Evolutionary conservation across 2,329 filamentous ascomycete species (phyloP), one percentile per base, ranked within the genome.

Genomic region (Colletotrichum sp.): DNA sequence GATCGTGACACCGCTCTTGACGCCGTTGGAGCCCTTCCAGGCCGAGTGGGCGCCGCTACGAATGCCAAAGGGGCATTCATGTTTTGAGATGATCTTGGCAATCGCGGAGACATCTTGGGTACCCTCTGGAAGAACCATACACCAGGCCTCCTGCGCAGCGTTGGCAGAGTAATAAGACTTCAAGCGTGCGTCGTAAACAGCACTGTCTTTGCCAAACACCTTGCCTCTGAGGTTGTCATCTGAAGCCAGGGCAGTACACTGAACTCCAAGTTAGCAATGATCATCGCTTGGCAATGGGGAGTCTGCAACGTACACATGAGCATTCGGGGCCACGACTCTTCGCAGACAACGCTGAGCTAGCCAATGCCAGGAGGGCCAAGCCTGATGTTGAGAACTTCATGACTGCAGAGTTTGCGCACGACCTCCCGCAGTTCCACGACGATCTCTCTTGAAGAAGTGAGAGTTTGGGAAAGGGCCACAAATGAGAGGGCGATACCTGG

Each of bases 211-310:
- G 48, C 39, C 48, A 18, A 32, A 67, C 48, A 75, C 68, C 67
- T 75, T 75, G 44, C 64, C 64, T 28, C 78, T 71, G 36, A 81
- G 79, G 32, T 70, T 69, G 2, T 76, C 75, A 12, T 80, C 30
- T 44, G 69, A 64, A 6, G 78, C 74, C 7, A 82, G 76, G 16
- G 77, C 78, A 30, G 73, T 72, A 39, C 81, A 82, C 81, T 82
- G 32, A 15, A 39, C 12, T 22, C 75, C 66, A 10, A 6, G n/a
- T 64, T 55, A 71, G 68, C 2, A 55, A n/a, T 32, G 28, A 18
- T 22, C 13, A 15, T 26, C 18, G 18, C 18, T 36, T 48, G n/a
- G 44, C 10, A 13, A 39, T 7, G 26, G 24, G 34, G 18, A 34
- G 7, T 7, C 4, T 32, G 16, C 8, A 15, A 52, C 72, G 18